These are phyloP conservation scores for Phytopythium boreale DNA, from an alignment of 352 stramenopile genomes.

Conservation along the genomic window DNA sequence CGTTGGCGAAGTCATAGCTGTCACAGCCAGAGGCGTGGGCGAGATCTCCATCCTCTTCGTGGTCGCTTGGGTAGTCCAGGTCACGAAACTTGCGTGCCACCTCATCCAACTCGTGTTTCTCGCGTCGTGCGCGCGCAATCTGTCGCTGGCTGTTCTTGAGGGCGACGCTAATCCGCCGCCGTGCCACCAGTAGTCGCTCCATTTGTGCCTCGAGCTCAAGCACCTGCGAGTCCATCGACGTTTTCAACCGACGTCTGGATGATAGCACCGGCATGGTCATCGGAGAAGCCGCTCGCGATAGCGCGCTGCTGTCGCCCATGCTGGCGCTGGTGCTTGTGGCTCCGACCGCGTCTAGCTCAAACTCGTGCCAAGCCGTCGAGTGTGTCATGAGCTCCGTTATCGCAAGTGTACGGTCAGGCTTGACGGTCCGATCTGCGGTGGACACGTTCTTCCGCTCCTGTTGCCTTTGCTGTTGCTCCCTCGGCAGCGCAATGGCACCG, in stretches of 20 bases:
- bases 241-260: neutral
- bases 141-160: slow-evolving; percentile 36
- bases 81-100: slow-evolving; percentile 28
- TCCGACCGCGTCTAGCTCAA: slow-evolving; percentile 7
- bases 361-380: slow-evolving; percentile 15
- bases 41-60: slow-evolving; percentile 18
- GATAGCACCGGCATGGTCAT: neutral
- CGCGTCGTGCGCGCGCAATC: slow-evolving; percentile 17
- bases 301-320: neutral
- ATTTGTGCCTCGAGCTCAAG: slow-evolving; percentile 38
- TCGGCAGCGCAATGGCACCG: neutral
- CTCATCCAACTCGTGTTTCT: slow-evolving; percentile 35
- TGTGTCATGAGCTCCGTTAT: slow-evolving; percentile 15
- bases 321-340: neutral
- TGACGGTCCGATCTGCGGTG: neutral
- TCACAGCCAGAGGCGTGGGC: slow-evolving; percentile 18
- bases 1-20: neutral
- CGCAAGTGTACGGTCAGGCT: slow-evolving; percentile 2
- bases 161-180: slow-evolving; percentile 32
- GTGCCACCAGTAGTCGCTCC: slow-evolving; percentile 30
- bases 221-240: slow-evolving; percentile 36
- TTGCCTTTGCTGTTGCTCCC: neutral
- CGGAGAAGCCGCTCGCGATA: neutral
- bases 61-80: slow-evolving; percentile 24
- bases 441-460: neutral